A percentile compares a stretch with the other conserved stretches of the same genome.
Conservation (phyloP, 1,284 basidiomycete species). For the Cryptococcus sp. region DNA sequence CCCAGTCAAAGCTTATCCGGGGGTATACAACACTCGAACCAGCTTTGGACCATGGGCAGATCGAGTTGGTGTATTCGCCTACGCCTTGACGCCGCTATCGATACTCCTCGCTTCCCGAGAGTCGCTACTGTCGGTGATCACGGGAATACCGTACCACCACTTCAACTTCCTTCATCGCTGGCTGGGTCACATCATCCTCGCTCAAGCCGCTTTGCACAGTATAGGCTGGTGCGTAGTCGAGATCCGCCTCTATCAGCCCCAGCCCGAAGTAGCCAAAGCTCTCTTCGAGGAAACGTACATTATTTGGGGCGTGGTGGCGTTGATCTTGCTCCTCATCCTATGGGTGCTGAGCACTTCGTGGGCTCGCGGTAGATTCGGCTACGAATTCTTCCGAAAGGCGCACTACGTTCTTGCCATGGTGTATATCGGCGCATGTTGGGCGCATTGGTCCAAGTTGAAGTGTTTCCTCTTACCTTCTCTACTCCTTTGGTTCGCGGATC, state of each 20-base stretch:
- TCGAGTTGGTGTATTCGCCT: slow-evolving; percentile 36
- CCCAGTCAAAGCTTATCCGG: slow-evolving; percentile 30
- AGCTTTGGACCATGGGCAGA: slow-evolving; percentile 33
- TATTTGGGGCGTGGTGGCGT: slow-evolving; percentile 37
- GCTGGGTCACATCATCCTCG: slow-evolving; percentile 41
- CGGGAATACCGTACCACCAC: slow-evolving; percentile 40
- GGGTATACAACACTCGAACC: slow-evolving; percentile 33
- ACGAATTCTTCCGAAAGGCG: slow-evolving; percentile 42
- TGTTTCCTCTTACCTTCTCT: slow-evolving; percentile 41
- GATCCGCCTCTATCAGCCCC: slow-evolving; percentile 37
- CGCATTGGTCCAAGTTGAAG: slow-evolving; percentile 34
- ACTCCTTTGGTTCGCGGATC: slow-evolving; percentile 34
- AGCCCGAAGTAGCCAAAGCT: slow-evolving; percentile 25
- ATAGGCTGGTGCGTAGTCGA: slow-evolving; percentile 41
- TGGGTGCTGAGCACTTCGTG: slow-evolving; percentile 31
- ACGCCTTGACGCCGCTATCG: slow-evolving; percentile 38
- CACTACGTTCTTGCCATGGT: slow-evolving; percentile 42
- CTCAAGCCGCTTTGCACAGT: slow-evolving; percentile 34
- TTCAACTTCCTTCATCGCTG: slow-evolving; percentile 44
- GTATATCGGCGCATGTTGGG: slow-evolving; percentile 41
- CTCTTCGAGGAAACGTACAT: slow-evolving; percentile 40
- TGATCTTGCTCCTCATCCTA: slow-evolving; percentile 30
- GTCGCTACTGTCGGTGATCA: slow-evolving; percentile 31
- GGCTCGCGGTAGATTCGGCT: slow-evolving; percentile 29
- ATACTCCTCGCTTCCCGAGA: slow-evolving; percentile 38